A percentile compares a stretch with the other conserved stretches of the same genome.
phyloP scores from a whole-genome alignment of 305 asterid species.

The Galium porrigens region DNA sequence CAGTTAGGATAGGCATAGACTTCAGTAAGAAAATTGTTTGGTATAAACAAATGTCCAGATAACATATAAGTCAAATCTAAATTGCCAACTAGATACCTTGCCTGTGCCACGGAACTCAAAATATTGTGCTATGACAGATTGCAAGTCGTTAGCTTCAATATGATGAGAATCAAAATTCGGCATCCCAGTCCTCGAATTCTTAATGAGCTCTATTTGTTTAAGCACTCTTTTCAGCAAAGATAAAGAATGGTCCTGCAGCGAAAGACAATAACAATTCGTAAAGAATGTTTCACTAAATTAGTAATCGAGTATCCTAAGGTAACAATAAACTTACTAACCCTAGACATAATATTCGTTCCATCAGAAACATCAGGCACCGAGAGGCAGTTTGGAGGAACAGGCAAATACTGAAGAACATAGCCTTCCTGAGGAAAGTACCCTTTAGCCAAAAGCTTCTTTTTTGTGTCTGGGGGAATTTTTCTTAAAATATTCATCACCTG shows the following conservation, averaged over 20 bases:
- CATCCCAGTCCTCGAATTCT: conserved; percentile 75
- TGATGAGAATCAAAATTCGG: conserved; percentile 84
- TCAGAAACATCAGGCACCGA: conserved; percentile 90
- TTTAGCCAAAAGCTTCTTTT: conserved; percentile 47
- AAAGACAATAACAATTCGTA: conserved; percentile 22
- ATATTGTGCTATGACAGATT: conserved; percentile 69
- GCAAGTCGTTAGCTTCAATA: conserved; percentile 73
- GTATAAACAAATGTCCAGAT: neutral
- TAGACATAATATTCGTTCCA: conserved; percentile 77
- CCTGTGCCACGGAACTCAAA: conserved; percentile 78
- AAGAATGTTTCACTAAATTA: conserved; percentile 12
- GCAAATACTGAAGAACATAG: conserved; percentile 56
- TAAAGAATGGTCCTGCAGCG: conserved; percentile 69
- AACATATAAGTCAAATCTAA: neutral
- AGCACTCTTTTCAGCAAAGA: conserved; percentile 73
- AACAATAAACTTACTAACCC: conserved; percentile 33
- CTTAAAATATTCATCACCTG: conserved; percentile 59
- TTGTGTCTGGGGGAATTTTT: conserved; percentile 52
- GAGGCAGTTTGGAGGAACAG: conserved; percentile 96
- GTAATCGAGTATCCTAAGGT: neutral
- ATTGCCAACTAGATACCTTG: conserved; percentile 41
- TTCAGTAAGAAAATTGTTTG: neutral
- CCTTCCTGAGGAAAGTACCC: conserved; percentile 83
- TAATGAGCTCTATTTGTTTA: conserved; percentile 67
- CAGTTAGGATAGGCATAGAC: neutral